phyloP scores from a whole-genome alignment of 495 filamentous ascomycete genomes.

The Glutinoglossum americanum region DNA sequence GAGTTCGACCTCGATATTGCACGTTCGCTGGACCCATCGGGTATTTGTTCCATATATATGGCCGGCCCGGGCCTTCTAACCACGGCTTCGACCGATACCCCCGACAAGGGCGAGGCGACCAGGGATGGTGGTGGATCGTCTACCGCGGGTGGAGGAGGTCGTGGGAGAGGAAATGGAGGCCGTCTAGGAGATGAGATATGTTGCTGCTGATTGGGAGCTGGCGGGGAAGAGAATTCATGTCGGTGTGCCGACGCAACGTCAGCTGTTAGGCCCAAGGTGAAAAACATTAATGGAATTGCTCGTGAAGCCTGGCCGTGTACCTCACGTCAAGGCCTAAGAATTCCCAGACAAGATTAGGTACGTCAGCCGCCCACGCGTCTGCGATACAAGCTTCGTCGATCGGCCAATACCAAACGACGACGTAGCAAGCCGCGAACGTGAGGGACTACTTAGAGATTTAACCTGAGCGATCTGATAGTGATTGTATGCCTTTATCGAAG shows the following conservation, averaged over 20 bases:
- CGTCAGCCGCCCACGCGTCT: background rate
- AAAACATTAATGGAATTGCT: conserved; percentile 1
- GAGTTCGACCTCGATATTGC: conserved; percentile 5
- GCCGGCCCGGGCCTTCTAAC: background rate
- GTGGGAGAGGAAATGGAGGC: background rate
- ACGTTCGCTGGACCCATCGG: conserved; percentile 5
- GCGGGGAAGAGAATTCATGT: conserved; percentile 5
- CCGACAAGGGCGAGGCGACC: background rate
- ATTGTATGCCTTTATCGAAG: background rate
- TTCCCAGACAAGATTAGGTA: background rate
- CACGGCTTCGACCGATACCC: conserved; percentile 10
- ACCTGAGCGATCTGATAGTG: background rate
- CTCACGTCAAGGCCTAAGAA: background rate
- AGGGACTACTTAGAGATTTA: no score
- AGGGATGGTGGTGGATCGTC: background rate
- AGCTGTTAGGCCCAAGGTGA: conserved; percentile 3
- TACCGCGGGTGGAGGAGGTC: background rate
- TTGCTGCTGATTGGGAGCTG: background rate
- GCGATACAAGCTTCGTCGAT: background rate
- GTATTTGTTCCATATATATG: conserved; percentile 10
- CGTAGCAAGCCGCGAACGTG: background rate
- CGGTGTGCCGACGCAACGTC: conserved; percentile 4
- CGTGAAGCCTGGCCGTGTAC: background rate
- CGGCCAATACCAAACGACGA: background rate
- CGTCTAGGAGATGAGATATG: background rate